These are phyloP conservation scores for Fusarium tuaranense DNA, from an alignment of 2,329 filamentous ascomycete genomes.

Conservation along the genomic window DNA sequence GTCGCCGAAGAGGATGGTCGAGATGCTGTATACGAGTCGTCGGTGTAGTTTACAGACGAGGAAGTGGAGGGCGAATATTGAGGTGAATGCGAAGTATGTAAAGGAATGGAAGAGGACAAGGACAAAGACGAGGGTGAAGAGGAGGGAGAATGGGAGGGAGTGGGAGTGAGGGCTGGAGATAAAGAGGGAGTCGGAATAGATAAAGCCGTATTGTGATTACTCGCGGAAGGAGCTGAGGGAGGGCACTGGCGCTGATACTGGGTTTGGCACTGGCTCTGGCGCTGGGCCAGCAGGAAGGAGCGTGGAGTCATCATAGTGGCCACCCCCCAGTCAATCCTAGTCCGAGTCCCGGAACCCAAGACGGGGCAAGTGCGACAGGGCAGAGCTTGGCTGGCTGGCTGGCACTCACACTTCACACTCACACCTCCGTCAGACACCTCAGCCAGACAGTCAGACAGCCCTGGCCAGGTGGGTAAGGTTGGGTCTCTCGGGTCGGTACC, in stretches of 20 bases:
- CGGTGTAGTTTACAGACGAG: constrained; percentile 10
- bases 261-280: constrained; percentile 31
- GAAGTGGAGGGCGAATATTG: constrained; percentile 5
- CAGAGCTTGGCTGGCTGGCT: constrained; percentile 6
- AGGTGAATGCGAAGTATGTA: constrained; percentile 30
- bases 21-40: constrained; percentile 17
- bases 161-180: constrained; percentile 30
- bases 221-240: constrained; percentile 29
- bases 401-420: not conserved
- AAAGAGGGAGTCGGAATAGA: constrained; percentile 39
- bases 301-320: constrained; percentile 46
- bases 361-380: constrained; percentile 37
- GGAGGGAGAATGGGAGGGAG: constrained; percentile 25
- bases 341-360: constrained; percentile 29
- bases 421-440: constrained; percentile 18
- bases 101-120: constrained; percentile 20
- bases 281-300: constrained; percentile 44
- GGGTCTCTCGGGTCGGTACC: constrained; percentile 6
- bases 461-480: not conserved
- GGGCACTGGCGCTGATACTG: constrained; percentile 30
- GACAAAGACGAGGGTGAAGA: not conserved
- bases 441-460: not conserved
- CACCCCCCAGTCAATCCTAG: constrained; percentile 25
- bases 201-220: constrained; percentile 36
- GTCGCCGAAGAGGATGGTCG: constrained; percentile 15